A percentile compares a stretch with the other conserved stretches of the same genome.
Evolutionary conservation across 1,284 basidiomycete species (phyloP).

Genomic region (Cryptococcus sp.): DNA sequence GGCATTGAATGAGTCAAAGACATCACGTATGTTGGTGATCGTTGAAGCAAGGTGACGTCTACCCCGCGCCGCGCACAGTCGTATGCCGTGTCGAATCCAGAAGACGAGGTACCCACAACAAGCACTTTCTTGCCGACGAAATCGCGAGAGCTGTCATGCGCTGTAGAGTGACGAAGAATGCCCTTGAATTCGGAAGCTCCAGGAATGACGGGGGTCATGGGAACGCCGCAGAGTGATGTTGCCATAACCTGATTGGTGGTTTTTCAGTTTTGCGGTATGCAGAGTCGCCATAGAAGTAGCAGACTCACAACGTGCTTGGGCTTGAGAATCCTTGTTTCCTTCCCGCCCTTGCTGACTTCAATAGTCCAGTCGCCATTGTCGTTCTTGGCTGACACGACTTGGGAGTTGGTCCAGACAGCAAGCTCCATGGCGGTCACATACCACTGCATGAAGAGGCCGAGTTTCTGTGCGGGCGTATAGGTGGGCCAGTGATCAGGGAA

Average conservation of each 20-base stretch:
- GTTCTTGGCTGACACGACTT: conserved; percentile 54
- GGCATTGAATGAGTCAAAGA: conserved; percentile 52
- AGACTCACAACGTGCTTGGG: conserved; percentile 42
- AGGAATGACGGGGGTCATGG: conserved; percentile 22
- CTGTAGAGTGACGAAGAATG: conserved; percentile 58
- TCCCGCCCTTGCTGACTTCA: conserved; percentile 52
- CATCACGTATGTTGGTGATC: conserved; percentile 65
- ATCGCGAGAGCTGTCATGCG: conserved; percentile 57
- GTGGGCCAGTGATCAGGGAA: conserved; percentile 62
- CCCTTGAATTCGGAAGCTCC: conserved; percentile 59
- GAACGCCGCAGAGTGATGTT: conserved; percentile 31
- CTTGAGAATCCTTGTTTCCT: conserved; percentile 54
- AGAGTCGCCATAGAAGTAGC: not conserved
- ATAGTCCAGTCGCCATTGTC: conserved; percentile 59
- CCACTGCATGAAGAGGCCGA: conserved; percentile 38
- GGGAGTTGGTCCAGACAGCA: conserved; percentile 52
- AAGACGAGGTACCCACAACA: conserved; percentile 64
- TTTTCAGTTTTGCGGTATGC: not conserved
- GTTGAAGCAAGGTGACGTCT: conserved; percentile 65
- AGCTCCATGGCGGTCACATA: conserved; percentile 45
- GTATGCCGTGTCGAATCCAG: conserved; percentile 56
- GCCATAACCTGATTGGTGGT: conserved; percentile 28
- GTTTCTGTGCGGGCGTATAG: conserved; percentile 60
- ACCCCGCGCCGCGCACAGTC: conserved; percentile 57
- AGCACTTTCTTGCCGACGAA: conserved; percentile 63